phyloP scores from a whole-genome alignment of 2,329 filamentous ascomycete species.

The Fusarium sterilihyphosum region DNA sequence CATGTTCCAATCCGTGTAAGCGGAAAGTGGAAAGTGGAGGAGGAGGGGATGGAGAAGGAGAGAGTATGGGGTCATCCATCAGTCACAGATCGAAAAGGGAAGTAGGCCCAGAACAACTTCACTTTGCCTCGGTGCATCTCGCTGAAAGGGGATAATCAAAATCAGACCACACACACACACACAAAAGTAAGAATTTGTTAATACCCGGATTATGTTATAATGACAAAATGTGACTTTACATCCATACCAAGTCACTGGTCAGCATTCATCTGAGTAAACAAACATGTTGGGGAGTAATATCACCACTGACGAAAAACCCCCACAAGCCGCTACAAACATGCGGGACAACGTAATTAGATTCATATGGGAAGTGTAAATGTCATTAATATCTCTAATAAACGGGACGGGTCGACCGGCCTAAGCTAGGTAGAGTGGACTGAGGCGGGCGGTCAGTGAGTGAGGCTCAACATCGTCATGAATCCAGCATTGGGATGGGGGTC shows the following conservation, averaged over 20 bases:
- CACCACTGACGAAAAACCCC: background rate
- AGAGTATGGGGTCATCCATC: slow-evolving; percentile 19
- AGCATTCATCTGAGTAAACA: background rate
- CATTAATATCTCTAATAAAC: background rate
- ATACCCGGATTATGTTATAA: slow-evolving; percentile 19
- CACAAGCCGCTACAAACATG: slow-evolving; percentile 10
- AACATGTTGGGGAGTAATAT: background rate
- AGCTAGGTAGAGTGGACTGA: slow-evolving; percentile 14
- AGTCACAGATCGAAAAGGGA: slow-evolving; percentile 42
- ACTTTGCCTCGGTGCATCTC: slow-evolving; percentile 39
- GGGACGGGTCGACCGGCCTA: slow-evolving; percentile 15
- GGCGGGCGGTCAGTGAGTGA: slow-evolving; percentile 25
- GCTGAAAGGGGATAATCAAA: slow-evolving; percentile 36
- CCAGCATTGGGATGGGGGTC: slow-evolving; percentile 14
- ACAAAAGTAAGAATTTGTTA: slow-evolving; percentile 17
- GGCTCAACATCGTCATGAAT: slow-evolving; percentile 32
- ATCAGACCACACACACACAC: slow-evolving; percentile 39
- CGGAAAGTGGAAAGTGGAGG: slow-evolving; percentile 23
- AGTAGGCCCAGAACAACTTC: slow-evolving; percentile 39
- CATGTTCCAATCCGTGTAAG: slow-evolving; percentile 18
- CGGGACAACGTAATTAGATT: background rate
- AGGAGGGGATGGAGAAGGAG: background rate
- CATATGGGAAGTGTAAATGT: background rate
- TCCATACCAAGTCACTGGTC: background rate
- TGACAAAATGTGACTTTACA: slow-evolving; percentile 8